Evolutionary conservation across 257 asterid species (phyloP), one percentile per base, ranked within the genome.

Genomic region (Ophiorrhiza pumila): DNA sequence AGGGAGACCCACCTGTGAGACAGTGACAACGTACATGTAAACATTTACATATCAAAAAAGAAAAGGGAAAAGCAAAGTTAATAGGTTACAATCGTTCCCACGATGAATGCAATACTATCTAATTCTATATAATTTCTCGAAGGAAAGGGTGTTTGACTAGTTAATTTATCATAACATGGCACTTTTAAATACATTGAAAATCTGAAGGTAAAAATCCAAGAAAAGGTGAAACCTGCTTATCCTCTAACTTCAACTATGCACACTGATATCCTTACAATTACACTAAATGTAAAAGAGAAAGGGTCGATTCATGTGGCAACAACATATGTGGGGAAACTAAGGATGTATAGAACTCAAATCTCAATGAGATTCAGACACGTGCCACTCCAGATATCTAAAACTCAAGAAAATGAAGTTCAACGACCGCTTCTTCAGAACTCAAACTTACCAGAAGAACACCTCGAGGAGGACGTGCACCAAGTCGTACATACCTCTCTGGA

Each of bases 391-490:
- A 7, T 31, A 39, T 67, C 53, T 8, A 9, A 34, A 49, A 4
- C 41, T 60, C 20, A 5, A 6, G 5, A 35, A 49, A 46, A 31
- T 49, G 42, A 14, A 25, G 25, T 45, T 46, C 46, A 17, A 15
- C 49, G 22, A 47, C 57, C 52, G 74, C 67, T 27, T 31, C 20
- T 73, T 68, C 74, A 68, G 68, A 82, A 57, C 59, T n/a, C 50
- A 41, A 77, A 80, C 93, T 87, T 80, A 95, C 99, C 99, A 95
- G 81, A 53, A 95, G 94, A 78, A 95, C 97, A 75, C 99, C 99
- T 82, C 99, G 91, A 55, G 99, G 99, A 71, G 99, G 99, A 68
- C 99, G 98, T 53, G 99, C 98, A 79, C 98, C 99, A 80, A 95
- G 97, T 81, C 86, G 83, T 75, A 78, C 59, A 76, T 92, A 95